A percentile compares a stretch with the other conserved stretches of the same genome.
These are phyloP conservation scores for Rhodotorula sp. DNA, from an alignment of 1,284 basidiomycete genomes.

Conservation along the genomic window DNA sequence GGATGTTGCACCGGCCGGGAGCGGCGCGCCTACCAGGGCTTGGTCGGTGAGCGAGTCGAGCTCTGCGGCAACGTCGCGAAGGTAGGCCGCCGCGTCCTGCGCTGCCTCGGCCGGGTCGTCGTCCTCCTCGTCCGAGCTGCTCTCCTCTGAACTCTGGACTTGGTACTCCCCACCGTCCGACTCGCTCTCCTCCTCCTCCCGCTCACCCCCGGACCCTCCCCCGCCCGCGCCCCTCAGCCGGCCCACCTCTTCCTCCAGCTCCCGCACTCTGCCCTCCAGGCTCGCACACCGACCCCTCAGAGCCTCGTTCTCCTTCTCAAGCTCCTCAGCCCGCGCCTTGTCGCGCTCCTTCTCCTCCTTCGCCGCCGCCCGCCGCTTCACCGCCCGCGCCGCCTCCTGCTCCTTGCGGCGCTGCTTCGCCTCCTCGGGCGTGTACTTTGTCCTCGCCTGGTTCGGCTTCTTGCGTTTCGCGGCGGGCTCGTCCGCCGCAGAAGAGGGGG, in stretches of 20 bases:
- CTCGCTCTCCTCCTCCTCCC: background rate
- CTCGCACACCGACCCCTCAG: background rate
- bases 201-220: background rate
- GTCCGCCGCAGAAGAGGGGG: background rate
- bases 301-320: slow-evolving; percentile 11
- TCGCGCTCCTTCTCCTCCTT: slow-evolving; percentile 7
- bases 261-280: background rate
- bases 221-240: background rate
- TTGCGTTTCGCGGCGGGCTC: background rate
- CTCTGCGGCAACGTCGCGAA: slow-evolving; percentile 6
- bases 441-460: background rate
- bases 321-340: background rate
- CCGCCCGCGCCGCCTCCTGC: slow-evolving; percentile 13
- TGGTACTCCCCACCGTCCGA: slow-evolving; percentile 10
- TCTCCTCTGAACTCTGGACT: slow-evolving; percentile 1
- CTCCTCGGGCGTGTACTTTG: slow-evolving; percentile 16
- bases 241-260: slow-evolving; percentile 1
- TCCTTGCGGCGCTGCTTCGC: slow-evolving; percentile 13
- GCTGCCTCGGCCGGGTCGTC: slow-evolving; percentile 5
- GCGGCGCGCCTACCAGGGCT: background rate
- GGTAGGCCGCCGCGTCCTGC: background rate
- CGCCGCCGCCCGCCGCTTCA: background rate
- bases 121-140: background rate
- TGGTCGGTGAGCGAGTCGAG: background rate
- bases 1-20: background rate